These are phyloP conservation scores for Xylaria intraflava DNA, from an alignment of 495 filamentous ascomycete species.

Conservation along the genomic window DNA sequence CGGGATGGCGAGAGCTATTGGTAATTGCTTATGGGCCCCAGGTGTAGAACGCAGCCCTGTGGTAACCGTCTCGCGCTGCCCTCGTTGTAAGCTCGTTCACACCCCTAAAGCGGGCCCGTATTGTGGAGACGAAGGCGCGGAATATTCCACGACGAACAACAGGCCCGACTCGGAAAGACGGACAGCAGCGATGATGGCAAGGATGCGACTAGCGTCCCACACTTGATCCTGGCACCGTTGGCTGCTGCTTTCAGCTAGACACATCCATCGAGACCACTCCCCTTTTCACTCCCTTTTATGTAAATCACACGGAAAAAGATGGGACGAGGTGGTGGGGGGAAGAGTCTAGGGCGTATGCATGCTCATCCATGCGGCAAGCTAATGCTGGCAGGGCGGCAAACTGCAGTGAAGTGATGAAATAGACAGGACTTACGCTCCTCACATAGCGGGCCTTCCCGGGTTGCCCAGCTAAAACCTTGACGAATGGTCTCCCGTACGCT, in stretches of 20 bases:
- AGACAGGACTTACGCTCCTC: slow-evolving; percentile 77
- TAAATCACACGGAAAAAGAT: not conserved
- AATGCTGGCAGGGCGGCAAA: not conserved
- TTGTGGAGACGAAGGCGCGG: slow-evolving; percentile 9
- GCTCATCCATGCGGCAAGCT: slow-evolving; percentile 1
- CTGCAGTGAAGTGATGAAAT: not conserved
- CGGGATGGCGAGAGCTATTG: not conserved
- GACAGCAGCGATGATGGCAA: slow-evolving; percentile 3
- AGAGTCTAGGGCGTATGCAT: slow-evolving; percentile 1
- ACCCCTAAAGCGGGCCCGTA: not conserved
- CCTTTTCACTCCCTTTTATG: too few species aligned
- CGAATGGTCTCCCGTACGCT: slow-evolving; percentile 83
- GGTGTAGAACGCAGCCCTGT: slow-evolving; percentile 7
- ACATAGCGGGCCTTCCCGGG: slow-evolving; percentile 90
- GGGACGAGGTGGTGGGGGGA: not conserved
- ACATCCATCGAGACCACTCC: slow-evolving; percentile 3
- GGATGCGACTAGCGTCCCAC: slow-evolving; percentile 8
- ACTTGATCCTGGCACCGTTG: not conserved
- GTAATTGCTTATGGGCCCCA: not conserved
- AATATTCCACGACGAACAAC: slow-evolving; percentile 12
- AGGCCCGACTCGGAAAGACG: slow-evolving; percentile 4
- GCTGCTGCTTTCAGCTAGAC: slow-evolving; percentile 10
- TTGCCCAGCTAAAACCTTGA: slow-evolving; percentile 94
- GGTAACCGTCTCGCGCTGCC: not conserved
- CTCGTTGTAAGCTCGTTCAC: not conserved